Percentiles rank a stretch among this genome's conserved stretches.
These are phyloP conservation scores for Paraconiothyrium sp. DNA, from an alignment of 2,329 filamentous ascomycete species.

Conservation along the genomic window DNA sequence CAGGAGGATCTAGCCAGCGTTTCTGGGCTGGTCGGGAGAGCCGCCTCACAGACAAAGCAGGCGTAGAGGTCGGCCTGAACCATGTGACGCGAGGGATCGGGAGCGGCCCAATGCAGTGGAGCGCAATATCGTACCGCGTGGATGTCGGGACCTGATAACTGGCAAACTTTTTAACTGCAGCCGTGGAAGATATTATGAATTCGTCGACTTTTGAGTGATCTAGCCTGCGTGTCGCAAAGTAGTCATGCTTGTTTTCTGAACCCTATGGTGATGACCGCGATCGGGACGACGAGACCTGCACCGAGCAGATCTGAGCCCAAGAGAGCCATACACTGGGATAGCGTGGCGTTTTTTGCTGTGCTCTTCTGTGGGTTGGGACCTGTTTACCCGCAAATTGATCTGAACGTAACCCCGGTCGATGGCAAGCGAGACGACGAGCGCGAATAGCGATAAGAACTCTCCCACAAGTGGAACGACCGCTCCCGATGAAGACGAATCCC, in stretches of 20 bases:
- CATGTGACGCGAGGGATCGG: constrained; percentile 8
- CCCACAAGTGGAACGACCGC: neutral
- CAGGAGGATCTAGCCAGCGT: constrained; percentile 8
- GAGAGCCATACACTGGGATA: neutral
- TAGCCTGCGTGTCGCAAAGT: neutral
- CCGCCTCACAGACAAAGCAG: neutral
- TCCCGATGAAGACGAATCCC: neutral
- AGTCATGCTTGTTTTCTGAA: neutral
- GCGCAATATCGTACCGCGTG: constrained; percentile 13
- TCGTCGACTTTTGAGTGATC: neutral
- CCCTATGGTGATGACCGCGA: neutral
- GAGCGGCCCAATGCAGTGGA: constrained; percentile 13
- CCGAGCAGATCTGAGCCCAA: neutral
- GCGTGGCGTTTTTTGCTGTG: constrained; percentile 37
- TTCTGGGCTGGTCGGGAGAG: constrained; percentile 1
- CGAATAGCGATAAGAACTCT: neutral
- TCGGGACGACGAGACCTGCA: neutral
- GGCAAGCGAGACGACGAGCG: neutral
- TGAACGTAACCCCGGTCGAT: constrained; percentile 23
- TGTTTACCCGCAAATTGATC: constrained; percentile 42
- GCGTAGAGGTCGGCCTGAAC: neutral
- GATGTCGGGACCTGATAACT: neutral
- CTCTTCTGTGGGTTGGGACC: constrained; percentile 21
- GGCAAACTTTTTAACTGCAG: neutral
- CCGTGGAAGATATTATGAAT: neutral